Percentiles rank a stretch among this genome's conserved stretches.
Conservation (phyloP, 768 basidiomycete species). For the Auricularia cornea region DNA sequence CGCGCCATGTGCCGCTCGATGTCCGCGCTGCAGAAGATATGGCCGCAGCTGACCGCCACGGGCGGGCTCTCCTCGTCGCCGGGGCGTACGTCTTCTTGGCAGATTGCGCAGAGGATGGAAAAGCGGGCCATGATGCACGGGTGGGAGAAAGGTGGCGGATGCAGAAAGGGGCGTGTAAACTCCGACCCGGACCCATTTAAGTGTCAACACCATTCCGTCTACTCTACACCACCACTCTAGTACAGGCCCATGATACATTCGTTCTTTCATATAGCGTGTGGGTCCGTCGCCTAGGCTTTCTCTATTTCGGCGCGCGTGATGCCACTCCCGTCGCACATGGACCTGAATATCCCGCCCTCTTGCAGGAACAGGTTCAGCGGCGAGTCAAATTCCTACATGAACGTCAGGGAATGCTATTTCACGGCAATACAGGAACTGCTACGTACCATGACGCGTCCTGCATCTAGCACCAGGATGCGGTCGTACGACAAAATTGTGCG, state of each 20-base stretch:
- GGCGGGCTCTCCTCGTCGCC: background rate
- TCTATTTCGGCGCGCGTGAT: constrained; percentile 25
- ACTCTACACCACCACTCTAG: too few species aligned
- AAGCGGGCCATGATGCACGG: background rate
- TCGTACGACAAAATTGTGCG: constrained; percentile 85
- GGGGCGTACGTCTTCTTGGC: background rate
- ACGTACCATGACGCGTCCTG: constrained; percentile 64
- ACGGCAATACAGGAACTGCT: background rate
- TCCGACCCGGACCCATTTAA: too few species aligned
- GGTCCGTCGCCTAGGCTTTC: constrained; percentile 1
- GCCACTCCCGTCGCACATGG: constrained; percentile 28
- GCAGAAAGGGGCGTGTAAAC: too few species aligned
- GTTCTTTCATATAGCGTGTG: too few species aligned
- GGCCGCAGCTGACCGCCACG: background rate
- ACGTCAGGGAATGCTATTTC: background rate
- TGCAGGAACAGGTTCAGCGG: constrained; percentile 28
- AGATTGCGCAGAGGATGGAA: background rate
- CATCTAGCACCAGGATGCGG: constrained; percentile 79
- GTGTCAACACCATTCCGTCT: too few species aligned
- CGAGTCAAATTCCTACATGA: constrained; percentile 24
- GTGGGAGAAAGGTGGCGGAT: too few species aligned
- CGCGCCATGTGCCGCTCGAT: background rate
- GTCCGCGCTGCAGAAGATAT: background rate
- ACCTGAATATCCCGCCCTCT: constrained; percentile 25
- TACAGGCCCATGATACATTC: too few species aligned